Conservation (phyloP, 2,329 filamentous ascomycete genomes). For the Colletotrichum liaoningense region DNA sequence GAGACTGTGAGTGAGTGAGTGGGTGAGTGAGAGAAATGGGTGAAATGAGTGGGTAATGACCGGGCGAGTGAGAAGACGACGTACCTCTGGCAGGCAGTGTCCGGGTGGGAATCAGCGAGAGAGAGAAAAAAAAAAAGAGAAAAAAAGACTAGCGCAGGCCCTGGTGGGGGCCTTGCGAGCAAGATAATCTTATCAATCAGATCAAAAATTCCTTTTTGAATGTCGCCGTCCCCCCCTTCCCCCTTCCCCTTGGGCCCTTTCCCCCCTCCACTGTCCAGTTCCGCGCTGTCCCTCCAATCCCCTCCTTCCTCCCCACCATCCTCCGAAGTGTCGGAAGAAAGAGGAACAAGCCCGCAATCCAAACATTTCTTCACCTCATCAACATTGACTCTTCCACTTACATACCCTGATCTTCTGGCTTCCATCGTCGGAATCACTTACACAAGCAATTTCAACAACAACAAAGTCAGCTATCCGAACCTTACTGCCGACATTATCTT, state of each 20-base stretch:
- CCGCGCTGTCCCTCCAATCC: conserved; percentile 38
- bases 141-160: conserved; percentile 16
- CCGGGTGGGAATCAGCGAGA: background rate
- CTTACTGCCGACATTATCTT: background rate
- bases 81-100: background rate
- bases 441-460: background rate
- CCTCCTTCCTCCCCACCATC: conserved; percentile 16
- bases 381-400: background rate
- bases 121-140: background rate
- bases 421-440: background rate
- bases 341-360: background rate
- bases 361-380: background rate
- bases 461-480: background rate
- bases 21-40: too few relatives aligned
- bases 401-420: background rate
- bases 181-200: conserved; percentile 60
- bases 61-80: background rate
- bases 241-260: conserved; percentile 1
- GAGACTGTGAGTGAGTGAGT: background rate
- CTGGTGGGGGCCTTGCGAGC: conserved; percentile 29
- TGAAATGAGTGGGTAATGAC: background rate
- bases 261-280: background rate
- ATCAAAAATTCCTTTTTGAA: conserved; percentile 43
- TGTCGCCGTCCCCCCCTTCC: conserved; percentile 1
- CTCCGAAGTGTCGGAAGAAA: background rate